phyloP scores from a whole-genome alignment of 2,329 filamentous ascomycete species.

The Diaporthe australafricana region DNA sequence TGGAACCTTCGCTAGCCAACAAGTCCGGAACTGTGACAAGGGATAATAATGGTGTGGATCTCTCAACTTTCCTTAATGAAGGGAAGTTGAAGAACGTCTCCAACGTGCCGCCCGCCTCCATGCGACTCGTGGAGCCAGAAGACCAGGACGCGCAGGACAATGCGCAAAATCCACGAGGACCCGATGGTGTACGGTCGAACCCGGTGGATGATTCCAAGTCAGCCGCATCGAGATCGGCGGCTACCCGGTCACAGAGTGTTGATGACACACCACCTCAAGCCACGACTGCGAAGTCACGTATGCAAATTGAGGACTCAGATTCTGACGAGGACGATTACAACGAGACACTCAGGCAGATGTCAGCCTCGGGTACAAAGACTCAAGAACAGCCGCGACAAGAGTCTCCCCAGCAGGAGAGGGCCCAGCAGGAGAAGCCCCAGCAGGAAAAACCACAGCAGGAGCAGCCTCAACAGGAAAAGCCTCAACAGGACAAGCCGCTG shows the following conservation, averaged over 20 bases:
- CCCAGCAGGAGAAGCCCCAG: conserved; percentile 35
- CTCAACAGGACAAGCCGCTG: conserved; percentile 31
- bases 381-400: conserved; percentile 5
- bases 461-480: conserved; percentile 38
- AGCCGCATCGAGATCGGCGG: conserved; percentile 56
- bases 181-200: conserved; percentile 49
- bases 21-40: conserved; percentile 50
- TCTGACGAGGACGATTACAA: conserved; percentile 63
- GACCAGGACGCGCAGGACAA: conserved; percentile 51
- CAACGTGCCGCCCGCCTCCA: conserved; percentile 66
- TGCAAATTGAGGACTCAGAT: conserved; percentile 79
- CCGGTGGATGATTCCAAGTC: conserved; percentile 56
- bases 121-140: conserved; percentile 70
- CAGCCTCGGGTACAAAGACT: conserved; percentile 41
- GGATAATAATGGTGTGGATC: conserved; percentile 50
- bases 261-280: conserved; percentile 68
- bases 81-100: conserved; percentile 63
- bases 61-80: conserved; percentile 55
- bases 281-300: conserved; percentile 69
- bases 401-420: not conserved
- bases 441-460: conserved; percentile 48
- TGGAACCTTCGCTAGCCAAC: conserved; percentile 59
- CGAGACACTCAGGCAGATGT: conserved; percentile 42
- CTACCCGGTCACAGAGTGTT: conserved; percentile 49
- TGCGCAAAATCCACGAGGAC: conserved; percentile 46